Base-by-base conservation (phyloP, 208 protist species). In the Leishmania lainsoni region DNA sequence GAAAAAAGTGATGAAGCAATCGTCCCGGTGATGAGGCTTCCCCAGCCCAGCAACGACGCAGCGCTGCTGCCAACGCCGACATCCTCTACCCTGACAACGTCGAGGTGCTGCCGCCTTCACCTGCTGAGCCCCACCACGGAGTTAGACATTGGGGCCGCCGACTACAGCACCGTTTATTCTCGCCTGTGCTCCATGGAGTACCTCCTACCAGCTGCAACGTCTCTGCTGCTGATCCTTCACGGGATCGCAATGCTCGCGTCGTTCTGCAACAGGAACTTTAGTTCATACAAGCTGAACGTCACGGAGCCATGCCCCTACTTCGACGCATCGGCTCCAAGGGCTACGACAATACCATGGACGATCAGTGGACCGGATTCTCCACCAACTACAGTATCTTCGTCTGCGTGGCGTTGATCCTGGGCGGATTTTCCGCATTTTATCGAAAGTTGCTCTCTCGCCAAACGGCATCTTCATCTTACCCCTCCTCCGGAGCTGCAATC, bases 311-410 rank as follows among this genome's bases (percentile, higher is more conserved):
- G 42, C 5, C 35, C 56, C 20, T 85, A 6, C n/a, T 86, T 16
- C 17, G 14, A 49, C 0, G 14, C 39, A 22, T 87, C 6, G 87
- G 86, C 5, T 80, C 79, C 45, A 52, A 65, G 10, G 90, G 80
- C 71, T 69, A 89, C 75, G 82, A 81, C 20, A 12, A 83, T 45
- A 20, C 32, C 42, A 22, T 72, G 0, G 82, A 91, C 72, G 5
- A 49, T 17, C 76, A 83, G 66, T 84, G 79, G 80, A 61, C 42
- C 35, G 74, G 61, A 63, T 92, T 83, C 76, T 71, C 74, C 58
- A 32, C n/a, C 14, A 10, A 81, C 3, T 75, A 65, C 35, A 16
- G 22, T 1, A 26, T 10, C 6, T 76, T 81, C 29, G 26, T 81
- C 35, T 39, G 35, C 0, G 35, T 39, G 35, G 35, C 35, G 35